Evolutionary conservation across 1,139 yeast species (phyloP), one percentile per base, ranked within the genome.

Genomic region (Candida freyschussii): DNA sequence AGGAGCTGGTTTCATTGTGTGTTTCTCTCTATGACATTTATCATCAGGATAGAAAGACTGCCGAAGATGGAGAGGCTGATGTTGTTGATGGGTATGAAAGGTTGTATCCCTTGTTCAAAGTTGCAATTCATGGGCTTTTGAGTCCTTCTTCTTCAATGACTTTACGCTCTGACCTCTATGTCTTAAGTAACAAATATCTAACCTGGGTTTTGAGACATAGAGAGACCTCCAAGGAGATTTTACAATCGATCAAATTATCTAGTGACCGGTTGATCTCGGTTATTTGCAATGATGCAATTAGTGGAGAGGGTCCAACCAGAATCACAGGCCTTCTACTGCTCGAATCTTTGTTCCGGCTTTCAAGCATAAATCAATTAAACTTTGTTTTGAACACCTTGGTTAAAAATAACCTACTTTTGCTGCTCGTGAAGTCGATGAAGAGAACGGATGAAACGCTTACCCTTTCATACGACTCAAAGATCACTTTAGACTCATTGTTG

Each of bases 91-190:
- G 62, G 2, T 54, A 48, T 26, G 75, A 70, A 41, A 67, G 91
- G 32, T 62, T 85, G 24, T 72, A 77, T 30, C 75, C 85, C 2
- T 56, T 89, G 24, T 83, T 86, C 59, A 74, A 77, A 46, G 76
- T 91, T 0, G 77, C 94, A 36, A 63, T 86, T 17, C 68, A 70
- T 36, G 94, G 96, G 2, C 72, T 89, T 7, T 65, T 75, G 36
- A 72, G 84, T 27, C 76, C 94, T 3, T 65, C 74, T 30, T 70
- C 93, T 0, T 75, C 89, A 0, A 67, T 85, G 6, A 61, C 67
- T 2, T 63, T 87, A 30, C 72, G 97, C 34, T 74, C 93, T 0
- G 93, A 87, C 50, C 65, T 89, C 30, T 89, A 89, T 54, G 74
- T 83, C 10, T 62, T 89, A 43, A 72, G 79, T 27, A 81, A 76